Conservation (phyloP, 495 filamentous ascomycete genomes). For the Oidiodendron maius region DNA sequence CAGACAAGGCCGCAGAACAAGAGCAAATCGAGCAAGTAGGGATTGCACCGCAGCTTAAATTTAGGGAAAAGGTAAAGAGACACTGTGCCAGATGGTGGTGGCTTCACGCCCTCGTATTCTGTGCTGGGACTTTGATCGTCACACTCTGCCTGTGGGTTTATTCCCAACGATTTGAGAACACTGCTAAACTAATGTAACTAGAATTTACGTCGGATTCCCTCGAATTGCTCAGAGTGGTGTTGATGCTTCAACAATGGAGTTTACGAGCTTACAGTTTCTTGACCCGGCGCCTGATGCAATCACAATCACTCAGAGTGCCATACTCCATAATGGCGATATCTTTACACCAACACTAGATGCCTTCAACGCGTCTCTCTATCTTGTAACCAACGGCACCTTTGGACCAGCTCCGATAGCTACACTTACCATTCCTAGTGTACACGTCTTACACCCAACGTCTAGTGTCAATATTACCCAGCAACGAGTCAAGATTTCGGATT, state of each 20-base stretch:
- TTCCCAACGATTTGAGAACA: slow-evolving; percentile 2
- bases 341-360: slow-evolving; percentile 50
- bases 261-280: slow-evolving; percentile 53
- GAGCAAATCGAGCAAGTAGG: neutral
- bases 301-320: slow-evolving; percentile 44
- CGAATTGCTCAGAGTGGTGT: slow-evolving; percentile 64
- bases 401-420: slow-evolving; percentile 45
- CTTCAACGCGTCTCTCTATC: slow-evolving; percentile 47
- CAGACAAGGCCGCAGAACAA: too few species aligned
- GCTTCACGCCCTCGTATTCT: slow-evolving; percentile 52
- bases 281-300: slow-evolving; percentile 53
- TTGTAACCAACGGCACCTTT: slow-evolving; percentile 47
- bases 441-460: slow-evolving; percentile 46
- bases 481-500: slow-evolving; percentile 41
- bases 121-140: slow-evolving; percentile 52
- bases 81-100: slow-evolving; percentile 58
- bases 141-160: slow-evolving; percentile 60
- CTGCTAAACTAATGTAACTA: slow-evolving; percentile 23
- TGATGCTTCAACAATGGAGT: slow-evolving; percentile 53
- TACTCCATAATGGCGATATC: slow-evolving; percentile 36
- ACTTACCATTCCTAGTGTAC: slow-evolving; percentile 39
- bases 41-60: too few species aligned
- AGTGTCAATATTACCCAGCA: slow-evolving; percentile 30
- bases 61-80: slow-evolving; percentile 8
- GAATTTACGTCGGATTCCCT: slow-evolving; percentile 66